Evolutionary conservation across 169 alveolate genomes (phyloP), one percentile per base, ranked within the genome.

Genomic region (Cryptosporidium canis): DNA sequence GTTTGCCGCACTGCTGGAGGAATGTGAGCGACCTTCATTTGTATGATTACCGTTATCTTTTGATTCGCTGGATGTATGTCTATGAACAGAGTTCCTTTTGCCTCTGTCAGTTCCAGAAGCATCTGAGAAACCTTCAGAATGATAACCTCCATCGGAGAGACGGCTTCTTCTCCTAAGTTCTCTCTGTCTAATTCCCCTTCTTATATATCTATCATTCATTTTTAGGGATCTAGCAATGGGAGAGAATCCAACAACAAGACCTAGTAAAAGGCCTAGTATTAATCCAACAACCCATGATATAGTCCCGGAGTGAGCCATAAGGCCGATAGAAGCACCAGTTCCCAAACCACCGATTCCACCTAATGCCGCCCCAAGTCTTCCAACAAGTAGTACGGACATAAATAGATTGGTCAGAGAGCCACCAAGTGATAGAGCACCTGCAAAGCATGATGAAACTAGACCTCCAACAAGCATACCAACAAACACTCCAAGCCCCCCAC

Each of bases 201-300:
- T 90, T 11, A 90, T 90, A 85, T 83, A 90, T 41, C 93, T 83
- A 47, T 90, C 93, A 48, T 90, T 90, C 90, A 90, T 83, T 55
- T 83, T 90, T 39, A 90, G 77, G 27, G 90, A 90, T 7, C 93
- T 66, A 29, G 93, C 93, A 24, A 90, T 48, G 11, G 93, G 93
- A 16, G 90, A 83, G 37, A 90, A 90, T 24, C 93, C 93, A 64
- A 66, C 71, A 11, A 90, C 85, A 56, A 90, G 66, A 7, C 93
- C 93, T 8, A 90, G 65, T 27, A 90, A 66, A 56, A 83, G 51
- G n/a, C 93, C 93, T 24, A 83, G 45, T 16, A 58, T 61, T 45
- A 68, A 63, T 9, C 93, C 93, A 51, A 90, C 90, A 64, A 83
- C 35, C 82, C 72, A 66, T 27, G 65, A 67, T 21, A 51, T 41